Conservation (phyloP, 257 asterid genomes). For the Solanum paucissectum region DNA sequence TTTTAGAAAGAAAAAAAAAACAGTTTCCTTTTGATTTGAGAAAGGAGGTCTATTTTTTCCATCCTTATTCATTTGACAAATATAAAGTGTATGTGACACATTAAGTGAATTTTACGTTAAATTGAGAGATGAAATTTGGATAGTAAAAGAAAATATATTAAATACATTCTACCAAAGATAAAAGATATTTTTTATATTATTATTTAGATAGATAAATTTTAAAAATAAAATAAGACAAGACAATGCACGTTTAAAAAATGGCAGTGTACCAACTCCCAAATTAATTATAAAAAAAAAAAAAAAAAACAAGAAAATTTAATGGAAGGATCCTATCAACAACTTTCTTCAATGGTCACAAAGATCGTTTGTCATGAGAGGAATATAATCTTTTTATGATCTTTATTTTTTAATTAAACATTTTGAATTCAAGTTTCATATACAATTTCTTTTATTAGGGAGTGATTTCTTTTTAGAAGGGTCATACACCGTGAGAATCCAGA, state of each 20-base stretch:
- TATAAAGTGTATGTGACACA: neutral
- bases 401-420: too few relatives aligned
- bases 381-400: too few relatives aligned
- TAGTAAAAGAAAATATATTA: too few relatives aligned
- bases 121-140: neutral
- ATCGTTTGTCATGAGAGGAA: neutral
- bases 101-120: neutral
- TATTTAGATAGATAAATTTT: too few relatives aligned
- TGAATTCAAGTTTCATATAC: neutral
- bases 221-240: neutral
- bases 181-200: neutral
- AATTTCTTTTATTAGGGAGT: neutral
- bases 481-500: neutral
- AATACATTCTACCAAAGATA: neutral
- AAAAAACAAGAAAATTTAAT: neutral
- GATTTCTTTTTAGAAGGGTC: neutral
- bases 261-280: neutral
- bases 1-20: neutral
- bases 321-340: neutral
- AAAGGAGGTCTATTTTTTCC: too few relatives aligned
- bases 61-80: too few relatives aligned
- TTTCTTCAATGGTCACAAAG: neutral
- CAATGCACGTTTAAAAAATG: neutral
- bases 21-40: too few relatives aligned
- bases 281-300: neutral